Conservation (phyloP, 2,329 filamentous ascomycete genomes). For the Ophiostoma sp. region DNA sequence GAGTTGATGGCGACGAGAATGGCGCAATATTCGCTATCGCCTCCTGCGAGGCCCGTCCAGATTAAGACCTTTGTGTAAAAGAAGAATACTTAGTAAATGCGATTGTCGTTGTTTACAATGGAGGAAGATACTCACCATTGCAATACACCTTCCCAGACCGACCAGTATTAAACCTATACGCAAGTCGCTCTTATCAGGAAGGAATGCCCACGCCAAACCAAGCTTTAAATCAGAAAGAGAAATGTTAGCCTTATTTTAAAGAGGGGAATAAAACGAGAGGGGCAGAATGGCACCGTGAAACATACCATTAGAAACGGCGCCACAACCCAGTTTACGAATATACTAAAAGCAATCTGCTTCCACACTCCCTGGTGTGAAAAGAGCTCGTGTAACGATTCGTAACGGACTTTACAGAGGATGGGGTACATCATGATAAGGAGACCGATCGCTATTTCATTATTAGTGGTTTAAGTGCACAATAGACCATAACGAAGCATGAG, state of each 20-base stretch:
- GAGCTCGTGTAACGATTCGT: slow-evolving; percentile 69
- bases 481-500: slow-evolving; percentile 62
- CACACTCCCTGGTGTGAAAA: slow-evolving; percentile 64
- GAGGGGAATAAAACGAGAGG: no score
- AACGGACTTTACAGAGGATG: slow-evolving; percentile 82
- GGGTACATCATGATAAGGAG: slow-evolving; percentile 93
- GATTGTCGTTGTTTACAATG: background rate
- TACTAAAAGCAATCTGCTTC: slow-evolving; percentile 76
- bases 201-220: slow-evolving; percentile 66
- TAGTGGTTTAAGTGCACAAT: slow-evolving; percentile 40
- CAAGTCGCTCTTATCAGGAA: slow-evolving; percentile 58
- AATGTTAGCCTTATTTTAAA: background rate
- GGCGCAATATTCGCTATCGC: slow-evolving; percentile 79
- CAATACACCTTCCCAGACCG: slow-evolving; percentile 81
- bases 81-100: background rate
- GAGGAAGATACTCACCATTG: slow-evolving; percentile 61
- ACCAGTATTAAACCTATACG: slow-evolving; percentile 75
- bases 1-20: slow-evolving; percentile 76
- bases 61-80: slow-evolving; percentile 44
- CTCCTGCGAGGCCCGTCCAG: slow-evolving; percentile 70
- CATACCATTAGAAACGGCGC: slow-evolving; percentile 78
- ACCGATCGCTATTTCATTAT: slow-evolving; percentile 64
- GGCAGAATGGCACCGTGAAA: background rate
- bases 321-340: slow-evolving; percentile 79
- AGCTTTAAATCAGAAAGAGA: slow-evolving; percentile 45